These are phyloP conservation scores for Leucogyrophana mollusca DNA, from an alignment of 768 basidiomycete species.

Conservation along the genomic window DNA sequence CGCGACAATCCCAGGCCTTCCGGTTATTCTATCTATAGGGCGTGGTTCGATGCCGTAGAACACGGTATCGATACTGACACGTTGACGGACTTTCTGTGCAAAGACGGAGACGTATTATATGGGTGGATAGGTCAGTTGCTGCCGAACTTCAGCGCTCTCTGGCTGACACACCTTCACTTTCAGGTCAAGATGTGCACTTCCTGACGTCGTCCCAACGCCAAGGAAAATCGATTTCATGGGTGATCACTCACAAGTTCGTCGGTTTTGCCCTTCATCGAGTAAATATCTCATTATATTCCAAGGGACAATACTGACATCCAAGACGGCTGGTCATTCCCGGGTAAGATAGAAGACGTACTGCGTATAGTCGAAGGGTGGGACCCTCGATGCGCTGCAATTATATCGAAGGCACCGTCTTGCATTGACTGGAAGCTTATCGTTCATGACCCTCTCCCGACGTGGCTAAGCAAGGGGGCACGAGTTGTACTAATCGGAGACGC, in stretches of 20 bases:
- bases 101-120: constrained; percentile 12
- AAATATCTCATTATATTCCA: neutral
- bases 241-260: constrained; percentile 19
- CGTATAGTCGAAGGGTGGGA: constrained; percentile 22
- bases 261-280: neutral
- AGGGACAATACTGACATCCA: constrained; percentile 20
- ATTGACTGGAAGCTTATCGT: constrained; percentile 40
- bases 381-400: constrained; percentile 20
- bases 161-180: neutral
- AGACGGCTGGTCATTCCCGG: constrained; percentile 18
- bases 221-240: constrained; percentile 16
- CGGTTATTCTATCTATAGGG: constrained; percentile 24
- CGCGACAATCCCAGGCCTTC: constrained; percentile 19
- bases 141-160: neutral
- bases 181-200: constrained; percentile 17
- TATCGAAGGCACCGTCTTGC: constrained; percentile 23
- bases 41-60: constrained; percentile 19
- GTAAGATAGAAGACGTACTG: constrained; percentile 20
- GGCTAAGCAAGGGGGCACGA: constrained; percentile 28
- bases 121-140: constrained; percentile 17
- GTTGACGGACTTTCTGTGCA: constrained; percentile 12
- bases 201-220: constrained; percentile 14
- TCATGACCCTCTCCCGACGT: constrained; percentile 35
- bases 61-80: constrained; percentile 17
- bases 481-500: constrained; percentile 26